Evolutionary conservation across 1,284 basidiomycete genomes (phyloP).

Genomic region (Sanghuangporus baumii): DNA sequence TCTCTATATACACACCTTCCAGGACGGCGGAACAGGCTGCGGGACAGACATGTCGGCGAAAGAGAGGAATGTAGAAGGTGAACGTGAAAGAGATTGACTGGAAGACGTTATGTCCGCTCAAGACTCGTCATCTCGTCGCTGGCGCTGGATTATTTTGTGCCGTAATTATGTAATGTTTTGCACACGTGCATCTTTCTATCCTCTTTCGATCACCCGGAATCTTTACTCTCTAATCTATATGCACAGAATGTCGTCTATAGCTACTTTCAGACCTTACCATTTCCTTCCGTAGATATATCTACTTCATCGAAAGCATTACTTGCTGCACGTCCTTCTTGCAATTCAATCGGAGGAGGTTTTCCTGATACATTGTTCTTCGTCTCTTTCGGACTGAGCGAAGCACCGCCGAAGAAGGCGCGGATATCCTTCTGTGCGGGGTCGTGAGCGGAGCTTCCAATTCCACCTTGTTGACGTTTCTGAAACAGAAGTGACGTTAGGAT

Average conservation of each 20-base stretch:
- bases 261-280: constrained; percentile 20
- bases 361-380: neutral
- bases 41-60: constrained; percentile 64
- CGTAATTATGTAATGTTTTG: neutral
- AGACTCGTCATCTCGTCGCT: constrained; percentile 4
- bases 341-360: neutral
- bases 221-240: neutral
- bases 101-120: neutral
- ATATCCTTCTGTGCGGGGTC: constrained; percentile 76
- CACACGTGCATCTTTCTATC: neutral
- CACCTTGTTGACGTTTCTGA: constrained; percentile 71
- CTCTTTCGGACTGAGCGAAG: constrained; percentile 9
- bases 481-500: neutral
- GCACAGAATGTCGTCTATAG: neutral
- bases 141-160: constrained; percentile 13
- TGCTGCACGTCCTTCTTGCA: constrained; percentile 13
- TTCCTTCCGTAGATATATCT: neutral
- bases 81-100: neutral
- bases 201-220: neutral
- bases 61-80: constrained; percentile 6
- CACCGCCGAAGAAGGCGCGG: constrained; percentile 71
- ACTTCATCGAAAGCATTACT: constrained; percentile 17
- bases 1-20: constrained; percentile 58
- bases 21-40: constrained; percentile 88
- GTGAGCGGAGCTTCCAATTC: constrained; percentile 65